Conservation (phyloP, 305 asterid genomes). For the Fraxinus dipetala region DNA sequence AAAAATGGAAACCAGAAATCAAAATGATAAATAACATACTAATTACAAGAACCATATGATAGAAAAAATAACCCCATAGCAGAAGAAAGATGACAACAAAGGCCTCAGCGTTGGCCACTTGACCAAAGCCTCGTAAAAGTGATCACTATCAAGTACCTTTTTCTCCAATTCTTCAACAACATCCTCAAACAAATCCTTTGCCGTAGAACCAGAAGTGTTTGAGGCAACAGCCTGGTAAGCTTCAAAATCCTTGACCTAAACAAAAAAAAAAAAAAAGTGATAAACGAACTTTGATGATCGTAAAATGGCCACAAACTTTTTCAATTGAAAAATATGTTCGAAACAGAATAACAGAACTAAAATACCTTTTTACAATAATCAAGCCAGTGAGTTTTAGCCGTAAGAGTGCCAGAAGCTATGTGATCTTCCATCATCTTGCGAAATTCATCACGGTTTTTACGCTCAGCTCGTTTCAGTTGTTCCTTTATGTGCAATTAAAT, state of each 20-base stretch:
- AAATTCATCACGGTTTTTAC: constrained; percentile 89
- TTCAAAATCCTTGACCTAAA: constrained; percentile 74
- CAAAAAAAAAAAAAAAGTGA: constrained; percentile 4
- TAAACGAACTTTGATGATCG: neutral
- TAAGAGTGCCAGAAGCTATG: constrained; percentile 70
- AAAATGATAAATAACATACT: neutral
- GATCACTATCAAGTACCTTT: constrained; percentile 46
- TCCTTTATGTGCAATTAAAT: constrained; percentile 45
- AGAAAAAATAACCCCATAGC: neutral
- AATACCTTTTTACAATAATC: constrained; percentile 81
- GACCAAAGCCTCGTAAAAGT: neutral
- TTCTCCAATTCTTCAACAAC: constrained; percentile 73
- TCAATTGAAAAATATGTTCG: neutral
- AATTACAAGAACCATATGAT: neutral
- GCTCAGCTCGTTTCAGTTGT: constrained; percentile 78
- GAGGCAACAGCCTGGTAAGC: constrained; percentile 79
- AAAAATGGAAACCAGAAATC: neutral
- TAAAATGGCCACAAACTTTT: constrained; percentile 1
- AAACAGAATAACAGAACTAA: constrained; percentile 6
- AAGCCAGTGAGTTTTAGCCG: constrained; percentile 88
- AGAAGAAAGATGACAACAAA: neutral
- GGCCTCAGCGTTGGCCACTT: neutral
- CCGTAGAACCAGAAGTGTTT: constrained; percentile 84
- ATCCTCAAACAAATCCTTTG: constrained; percentile 91
- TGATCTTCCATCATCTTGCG: constrained; percentile 88